Evolutionary conservation across 768 basidiomycete species (phyloP).

Genomic region (Psilocybe azurescens): DNA sequence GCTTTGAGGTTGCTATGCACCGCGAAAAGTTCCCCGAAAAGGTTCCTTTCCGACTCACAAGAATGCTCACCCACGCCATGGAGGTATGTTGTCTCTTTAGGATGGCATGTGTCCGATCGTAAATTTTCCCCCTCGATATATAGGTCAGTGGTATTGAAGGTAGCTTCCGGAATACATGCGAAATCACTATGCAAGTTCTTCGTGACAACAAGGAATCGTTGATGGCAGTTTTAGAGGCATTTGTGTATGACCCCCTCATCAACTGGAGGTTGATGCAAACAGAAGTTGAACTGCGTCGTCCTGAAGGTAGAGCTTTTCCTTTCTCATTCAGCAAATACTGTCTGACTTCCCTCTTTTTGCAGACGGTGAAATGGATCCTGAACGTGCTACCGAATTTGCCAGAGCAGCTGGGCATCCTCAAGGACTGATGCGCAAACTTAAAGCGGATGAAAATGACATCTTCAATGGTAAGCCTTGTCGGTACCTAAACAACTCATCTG

Average conservation of each 20-base stretch:
- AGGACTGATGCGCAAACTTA: conserved; percentile 79
- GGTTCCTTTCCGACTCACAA: conserved; percentile 96
- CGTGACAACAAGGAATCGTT: conserved; percentile 98
- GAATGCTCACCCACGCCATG: conserved; percentile 99
- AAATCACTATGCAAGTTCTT: conserved; percentile 96
- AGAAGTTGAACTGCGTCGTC: conserved; percentile 73
- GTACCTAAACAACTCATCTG: background rate
- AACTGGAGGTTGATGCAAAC: conserved; percentile 94
- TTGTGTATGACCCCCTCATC: conserved; percentile 97
- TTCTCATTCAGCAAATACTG: conserved; percentile 2
- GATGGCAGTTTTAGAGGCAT: conserved; percentile 98
- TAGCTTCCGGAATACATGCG: conserved; percentile 94
- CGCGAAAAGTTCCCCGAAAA: conserved; percentile 99
- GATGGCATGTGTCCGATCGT: too few species aligned
- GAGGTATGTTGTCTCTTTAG: conserved; percentile 64
- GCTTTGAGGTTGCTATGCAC: conserved; percentile 97
- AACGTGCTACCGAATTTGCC: conserved; percentile 64
- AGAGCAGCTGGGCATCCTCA: conserved; percentile 77
- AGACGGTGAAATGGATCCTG: conserved; percentile 50
- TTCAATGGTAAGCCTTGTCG: conserved; percentile 69
- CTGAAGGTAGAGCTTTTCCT: conserved; percentile 56
- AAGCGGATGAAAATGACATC: conserved; percentile 93
- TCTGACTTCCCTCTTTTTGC: conserved; percentile 34
- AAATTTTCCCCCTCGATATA: conserved; percentile 5
- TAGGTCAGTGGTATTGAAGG: conserved; percentile 98